A percentile compares a stretch with the other conserved stretches of the same genome.
phyloP scores from a whole-genome alignment of 495 filamentous ascomycete species.

The Xylaria scruposa region DNA sequence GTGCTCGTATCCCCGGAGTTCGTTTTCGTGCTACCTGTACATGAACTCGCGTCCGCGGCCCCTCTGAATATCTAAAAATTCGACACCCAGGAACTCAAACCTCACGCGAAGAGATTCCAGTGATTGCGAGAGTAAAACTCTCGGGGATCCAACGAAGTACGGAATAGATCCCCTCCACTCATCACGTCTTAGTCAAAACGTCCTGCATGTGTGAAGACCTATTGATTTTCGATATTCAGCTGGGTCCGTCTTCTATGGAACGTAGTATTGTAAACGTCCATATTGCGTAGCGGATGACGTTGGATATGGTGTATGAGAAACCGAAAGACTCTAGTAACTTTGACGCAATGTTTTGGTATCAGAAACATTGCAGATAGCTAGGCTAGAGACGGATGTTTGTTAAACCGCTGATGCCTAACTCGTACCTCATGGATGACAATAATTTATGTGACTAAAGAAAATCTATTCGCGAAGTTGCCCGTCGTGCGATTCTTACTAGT shows the following conservation, averaged over 20 bases:
- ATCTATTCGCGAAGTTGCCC: background rate
- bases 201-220: background rate
- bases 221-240: background rate
- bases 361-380: background rate
- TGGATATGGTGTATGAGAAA: constrained; percentile 21
- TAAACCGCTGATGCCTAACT: background rate
- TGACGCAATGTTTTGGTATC: background rate
- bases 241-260: background rate
- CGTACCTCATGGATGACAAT: too few species aligned
- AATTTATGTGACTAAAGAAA: background rate
- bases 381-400: background rate
- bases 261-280: background rate
- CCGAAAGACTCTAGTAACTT: constrained; percentile 15
- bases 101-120: background rate
- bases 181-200: background rate
- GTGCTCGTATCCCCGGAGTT: background rate
- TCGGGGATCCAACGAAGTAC: background rate
- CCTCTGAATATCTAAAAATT: background rate
- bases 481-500: background rate
- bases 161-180: background rate
- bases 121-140: background rate
- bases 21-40: background rate
- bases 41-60: background rate
- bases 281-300: constrained; percentile 22
- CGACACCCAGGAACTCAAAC: background rate